These are phyloP conservation scores for Stephania cephalantha DNA, from an alignment of 164 flowering plant genomes.

Conservation along the genomic window DNA sequence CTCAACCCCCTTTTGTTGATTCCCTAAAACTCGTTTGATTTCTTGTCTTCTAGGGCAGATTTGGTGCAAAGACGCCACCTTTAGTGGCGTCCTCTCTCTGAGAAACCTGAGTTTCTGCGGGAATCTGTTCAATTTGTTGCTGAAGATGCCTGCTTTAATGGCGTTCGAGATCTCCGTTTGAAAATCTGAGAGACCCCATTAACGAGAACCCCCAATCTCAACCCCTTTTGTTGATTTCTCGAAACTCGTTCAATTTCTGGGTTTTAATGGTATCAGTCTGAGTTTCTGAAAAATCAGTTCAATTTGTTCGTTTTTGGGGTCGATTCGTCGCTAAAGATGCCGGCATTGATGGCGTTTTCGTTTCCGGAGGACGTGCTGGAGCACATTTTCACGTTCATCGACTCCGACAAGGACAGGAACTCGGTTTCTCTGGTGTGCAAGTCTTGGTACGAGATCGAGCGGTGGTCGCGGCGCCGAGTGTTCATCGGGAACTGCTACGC, in stretches of 20 bases:
- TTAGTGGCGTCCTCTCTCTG: background rate
- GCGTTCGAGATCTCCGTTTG: slow-evolving; percentile 28
- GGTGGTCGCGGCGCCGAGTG: slow-evolving; percentile 49
- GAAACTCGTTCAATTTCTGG: too few species aligned
- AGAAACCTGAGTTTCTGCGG: too few species aligned
- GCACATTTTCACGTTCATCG: slow-evolving; percentile 70
- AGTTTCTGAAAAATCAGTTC: too few species aligned
- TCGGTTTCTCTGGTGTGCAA: slow-evolving; percentile 77
- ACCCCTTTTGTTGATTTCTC: background rate
- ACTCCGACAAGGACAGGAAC: slow-evolving; percentile 53
- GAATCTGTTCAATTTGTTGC: too few species aligned
- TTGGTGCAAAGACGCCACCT: background rate
- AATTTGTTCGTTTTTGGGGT: too few species aligned
- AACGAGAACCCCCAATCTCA: background rate
- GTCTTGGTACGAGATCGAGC: slow-evolving; percentile 71
- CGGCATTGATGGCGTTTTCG: slow-evolving; percentile 31
- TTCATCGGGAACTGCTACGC: slow-evolving; percentile 90
- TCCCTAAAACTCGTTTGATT: too few species aligned
- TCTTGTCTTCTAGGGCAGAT: background rate
- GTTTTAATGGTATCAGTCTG: too few species aligned
- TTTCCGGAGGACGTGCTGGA: slow-evolving; percentile 92
- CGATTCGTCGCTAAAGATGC: background rate
- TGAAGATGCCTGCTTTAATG: too few species aligned
- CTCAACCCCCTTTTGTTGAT: background rate
- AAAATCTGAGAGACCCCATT: background rate